Evolutionary conservation across 2,329 filamentous ascomycete species (phyloP), one percentile per base, ranked within the genome.

Genomic region (Alternaria brassicae): DNA sequence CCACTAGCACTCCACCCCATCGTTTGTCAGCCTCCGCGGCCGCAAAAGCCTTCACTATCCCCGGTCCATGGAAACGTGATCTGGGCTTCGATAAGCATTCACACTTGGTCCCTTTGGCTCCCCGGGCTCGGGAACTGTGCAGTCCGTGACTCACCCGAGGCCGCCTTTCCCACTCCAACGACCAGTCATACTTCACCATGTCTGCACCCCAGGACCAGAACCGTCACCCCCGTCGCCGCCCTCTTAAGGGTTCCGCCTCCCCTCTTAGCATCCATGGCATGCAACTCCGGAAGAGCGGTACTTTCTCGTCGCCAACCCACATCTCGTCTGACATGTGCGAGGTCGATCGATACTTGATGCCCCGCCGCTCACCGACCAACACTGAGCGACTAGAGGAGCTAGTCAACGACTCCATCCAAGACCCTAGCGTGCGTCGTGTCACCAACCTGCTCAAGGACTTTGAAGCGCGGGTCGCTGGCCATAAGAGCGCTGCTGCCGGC

Each of bases 361-460:
- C 80, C 42, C 74, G 75, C 55, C 81, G 82, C 48, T 83, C 81
- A n/a, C 76, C 80, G 5, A 84, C 82, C 59, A 81, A 77, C 65
- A 78, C 81, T 21, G 79, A 83, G 71, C 76, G 78, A 54, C 77
- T 83, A 19, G 81, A 83, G 69, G 79, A 82, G 55, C 76, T 84
- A 40, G 73, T 83, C 56, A 73, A 81, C 56, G 80, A 81, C 53
- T 69, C 79, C 51, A 79, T 83, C 56, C 73, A 81, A 53, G 80
- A 81, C 57, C 71, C 80, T 44, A 79, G 79, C 48, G 77, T 82
- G 64, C 79, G 77, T 64, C 79, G 80, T 56, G 77, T 81, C 51
- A 75, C 75, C 55, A 77, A 81, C 61, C 64, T 83, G 17, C 74
- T 84, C 28, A 71, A 77, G 40, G 73, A 79, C 58, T 79, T 83